Conservation (phyloP, 805 yeast species). For the Saccharomycopsis schoenii region DNA sequence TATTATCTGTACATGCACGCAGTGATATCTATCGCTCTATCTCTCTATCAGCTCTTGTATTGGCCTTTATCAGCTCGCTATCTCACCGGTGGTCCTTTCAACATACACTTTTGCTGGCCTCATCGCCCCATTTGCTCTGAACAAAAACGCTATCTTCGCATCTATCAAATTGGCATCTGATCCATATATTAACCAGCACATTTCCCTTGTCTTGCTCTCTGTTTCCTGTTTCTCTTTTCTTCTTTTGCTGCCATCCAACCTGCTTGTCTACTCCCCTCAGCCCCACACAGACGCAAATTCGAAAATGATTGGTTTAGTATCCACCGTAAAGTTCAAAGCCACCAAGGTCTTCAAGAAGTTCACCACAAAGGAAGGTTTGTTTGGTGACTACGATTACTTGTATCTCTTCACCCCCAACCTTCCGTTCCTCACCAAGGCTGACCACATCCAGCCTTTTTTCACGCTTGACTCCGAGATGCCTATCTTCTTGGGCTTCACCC, state of each 20-base stretch:
- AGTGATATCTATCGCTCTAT: no score
- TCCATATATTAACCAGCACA: neutral
- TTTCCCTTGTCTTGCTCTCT: neutral
- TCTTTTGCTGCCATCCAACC: no score
- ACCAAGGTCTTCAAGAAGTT: constrained; percentile 29
- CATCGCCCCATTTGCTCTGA: neutral
- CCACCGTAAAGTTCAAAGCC: constrained; percentile 7
- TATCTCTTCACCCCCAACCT: constrained; percentile 71
- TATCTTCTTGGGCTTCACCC: constrained; percentile 56
- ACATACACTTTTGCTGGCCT: neutral
- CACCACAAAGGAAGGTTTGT: constrained; percentile 68
- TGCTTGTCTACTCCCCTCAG: neutral
- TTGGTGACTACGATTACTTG: constrained; percentile 83
- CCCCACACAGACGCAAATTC: neutral
- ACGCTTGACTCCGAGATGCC: constrained; percentile 78
- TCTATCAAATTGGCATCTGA: no score
- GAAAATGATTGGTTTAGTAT: neutral
- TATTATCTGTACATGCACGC: no score
- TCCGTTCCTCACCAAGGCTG: constrained; percentile 46
- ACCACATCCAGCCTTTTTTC: constrained; percentile 67
- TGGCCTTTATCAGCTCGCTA: no score
- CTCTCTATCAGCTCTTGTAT: no score
- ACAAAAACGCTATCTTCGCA: no score
- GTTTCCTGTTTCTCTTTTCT: neutral
- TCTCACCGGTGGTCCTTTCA: no score